These are phyloP conservation scores for Diaporthe sp. DNA, from an alignment of 2,329 filamentous ascomycete genomes.

Conservation along the genomic window DNA sequence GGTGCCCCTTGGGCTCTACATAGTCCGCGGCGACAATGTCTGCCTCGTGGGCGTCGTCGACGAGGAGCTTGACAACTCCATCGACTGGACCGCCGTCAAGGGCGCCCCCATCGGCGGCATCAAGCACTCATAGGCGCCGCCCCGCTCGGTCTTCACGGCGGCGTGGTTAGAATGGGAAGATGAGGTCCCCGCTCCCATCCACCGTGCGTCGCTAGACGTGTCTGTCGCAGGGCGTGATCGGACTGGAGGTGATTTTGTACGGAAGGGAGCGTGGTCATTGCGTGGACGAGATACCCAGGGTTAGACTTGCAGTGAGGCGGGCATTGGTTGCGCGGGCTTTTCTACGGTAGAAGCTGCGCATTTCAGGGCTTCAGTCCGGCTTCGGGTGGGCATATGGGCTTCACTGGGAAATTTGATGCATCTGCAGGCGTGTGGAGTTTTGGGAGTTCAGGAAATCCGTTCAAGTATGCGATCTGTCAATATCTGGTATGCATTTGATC, in stretches of 20 bases:
- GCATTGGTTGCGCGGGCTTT: conserved; percentile 14
- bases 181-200: neutral
- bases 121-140: conserved; percentile 72
- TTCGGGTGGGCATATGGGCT: conserved; percentile 18
- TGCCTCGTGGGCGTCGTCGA: conserved; percentile 91
- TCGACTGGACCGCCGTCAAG: conserved; percentile 93
- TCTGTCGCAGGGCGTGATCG: neutral
- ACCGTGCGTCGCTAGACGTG: neutral
- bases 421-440: conserved; percentile 36
- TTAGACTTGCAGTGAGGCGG: conserved; percentile 19
- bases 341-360: neutral
- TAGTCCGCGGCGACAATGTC: conserved; percentile 95
- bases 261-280: conserved; percentile 19
- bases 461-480: neutral
- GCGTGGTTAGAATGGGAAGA: neutral
- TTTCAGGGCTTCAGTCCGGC: conserved; percentile 5
- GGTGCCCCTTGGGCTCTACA: conserved; percentile 87
- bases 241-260: neutral
- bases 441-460: conserved; percentile 16
- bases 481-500: conserved; percentile 18
- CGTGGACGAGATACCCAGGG: conserved; percentile 39
- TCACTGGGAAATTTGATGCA: conserved; percentile 32
- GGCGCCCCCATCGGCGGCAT: conserved; percentile 86
- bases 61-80: conserved; percentile 87
- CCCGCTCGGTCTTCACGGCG: neutral